Evolutionary conservation across 75 land plant species (phyloP), one percentile per base, ranked within the genome.

Genomic region (Cupressus sempervirens): DNA sequence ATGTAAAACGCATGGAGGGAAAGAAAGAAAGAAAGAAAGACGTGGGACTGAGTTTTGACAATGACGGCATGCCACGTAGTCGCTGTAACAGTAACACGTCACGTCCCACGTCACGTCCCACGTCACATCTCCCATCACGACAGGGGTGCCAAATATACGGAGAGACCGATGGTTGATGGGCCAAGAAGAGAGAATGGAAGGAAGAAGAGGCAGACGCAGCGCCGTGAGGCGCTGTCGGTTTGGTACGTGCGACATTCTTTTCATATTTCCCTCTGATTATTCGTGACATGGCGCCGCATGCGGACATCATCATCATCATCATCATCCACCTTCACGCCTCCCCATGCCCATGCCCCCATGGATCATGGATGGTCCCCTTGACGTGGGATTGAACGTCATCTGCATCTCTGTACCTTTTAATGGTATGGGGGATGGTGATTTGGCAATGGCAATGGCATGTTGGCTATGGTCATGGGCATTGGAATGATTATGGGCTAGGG

Each of bases 1-100:
- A 23, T 72, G 74, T 30, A 13, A 72, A 72, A 32, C 74, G 74
- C 74, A 32, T 72, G 35, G 10, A 48, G 11, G 34, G 74, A 72
- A 29, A 72, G 74, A 68, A 5, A 43, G 35, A 72, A 29, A 72
- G 74, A 68, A 5, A 43, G 74, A 72, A 29, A 72, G 74, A 68
- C 73, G 73, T 68, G 83, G 83, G 46, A 2, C 40, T 38, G 40
- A 38, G 40, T 50, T 32, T 50, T 82, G 83, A 82, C 62, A 34
- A 54, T 82, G 83, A 82, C 83, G 83, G 83, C 83, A 82, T 82
- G 83, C 83, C 83, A 82, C 83, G 83, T n/a, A n/a, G n/a, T n/a
- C n/a, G 23, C 81, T 1, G 6, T 2, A 38, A 38, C 40, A 38
- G 40, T 38, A 38, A 38, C 40, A 38, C 40, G 40, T n/a, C n/a